Evolutionary conservation across 2,329 filamentous ascomycete genomes (phyloP).

Genomic region (Periconia sp.): DNA sequence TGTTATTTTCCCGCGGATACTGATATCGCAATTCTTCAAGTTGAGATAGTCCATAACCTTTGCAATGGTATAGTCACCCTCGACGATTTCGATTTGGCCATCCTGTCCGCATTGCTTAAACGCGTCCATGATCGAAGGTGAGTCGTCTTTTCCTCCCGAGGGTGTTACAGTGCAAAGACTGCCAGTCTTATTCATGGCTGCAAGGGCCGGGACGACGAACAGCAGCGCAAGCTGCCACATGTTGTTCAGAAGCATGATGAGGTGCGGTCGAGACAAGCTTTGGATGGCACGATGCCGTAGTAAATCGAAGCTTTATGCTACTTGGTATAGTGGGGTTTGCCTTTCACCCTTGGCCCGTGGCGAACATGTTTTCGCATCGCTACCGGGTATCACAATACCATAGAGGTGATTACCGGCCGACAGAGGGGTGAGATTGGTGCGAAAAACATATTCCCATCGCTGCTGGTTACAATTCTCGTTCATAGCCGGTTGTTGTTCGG

Average conservation of each 20-base stretch:
- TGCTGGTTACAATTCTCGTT: not conserved
- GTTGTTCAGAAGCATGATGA: conserved; percentile 16
- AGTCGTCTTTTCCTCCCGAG: conserved; percentile 27
- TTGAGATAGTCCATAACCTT: conserved; percentile 35
- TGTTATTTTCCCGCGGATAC: conserved; percentile 30
- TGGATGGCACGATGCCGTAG: not conserved
- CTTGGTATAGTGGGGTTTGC: conserved; percentile 15
- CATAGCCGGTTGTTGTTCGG: conserved; percentile 19
- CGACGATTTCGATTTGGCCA: conserved; percentile 29
- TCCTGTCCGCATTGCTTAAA: conserved; percentile 36
- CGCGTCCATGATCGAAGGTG: conserved; percentile 29
- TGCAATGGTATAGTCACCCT: conserved; percentile 32
- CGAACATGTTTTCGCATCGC: not conserved
- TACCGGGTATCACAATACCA: not conserved
- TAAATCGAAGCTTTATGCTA: conserved; percentile 15
- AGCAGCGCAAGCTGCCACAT: conserved; percentile 16
- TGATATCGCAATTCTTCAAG: conserved; percentile 34
- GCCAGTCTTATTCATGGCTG: conserved; percentile 31
- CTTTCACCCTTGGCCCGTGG: conserved; percentile 1
- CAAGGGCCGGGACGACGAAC: conserved; percentile 11
- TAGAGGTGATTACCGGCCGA: not conserved
- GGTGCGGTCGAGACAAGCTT: conserved; percentile 1
- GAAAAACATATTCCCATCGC: not conserved
- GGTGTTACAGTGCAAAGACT: conserved; percentile 31
- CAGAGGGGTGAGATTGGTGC: conserved; percentile 2